These are phyloP conservation scores for Colletotrichum sp. DNA, from an alignment of 2,329 filamentous ascomycete species.

Conservation along the genomic window DNA sequence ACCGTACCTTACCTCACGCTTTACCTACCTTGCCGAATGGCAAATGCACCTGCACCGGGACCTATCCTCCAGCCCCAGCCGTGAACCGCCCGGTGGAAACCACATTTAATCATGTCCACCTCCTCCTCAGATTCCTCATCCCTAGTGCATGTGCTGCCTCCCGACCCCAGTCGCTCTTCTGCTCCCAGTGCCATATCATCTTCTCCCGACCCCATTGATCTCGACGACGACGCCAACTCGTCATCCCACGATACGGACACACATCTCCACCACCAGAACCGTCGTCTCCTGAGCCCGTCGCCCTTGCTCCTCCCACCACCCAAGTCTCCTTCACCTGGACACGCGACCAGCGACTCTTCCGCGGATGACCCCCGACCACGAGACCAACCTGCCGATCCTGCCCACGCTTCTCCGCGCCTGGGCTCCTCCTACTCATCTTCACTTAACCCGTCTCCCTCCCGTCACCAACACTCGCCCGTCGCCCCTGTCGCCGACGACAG, in stretches of 20 bases:
- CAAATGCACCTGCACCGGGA: background rate
- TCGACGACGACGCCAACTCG: constrained; percentile 8
- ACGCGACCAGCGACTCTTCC: constrained; percentile 13
- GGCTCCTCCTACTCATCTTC: background rate
- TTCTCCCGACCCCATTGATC: constrained; percentile 16
- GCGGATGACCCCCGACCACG: constrained; percentile 7
- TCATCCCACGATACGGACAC: background rate
- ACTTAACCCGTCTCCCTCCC: background rate
- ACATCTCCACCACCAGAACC: background rate
- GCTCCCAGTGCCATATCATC: constrained; percentile 14
- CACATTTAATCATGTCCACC: constrained; percentile 21
- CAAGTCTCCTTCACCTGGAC: constrained; percentile 3
- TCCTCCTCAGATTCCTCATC: constrained; percentile 16
- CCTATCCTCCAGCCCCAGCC: constrained; percentile 12
- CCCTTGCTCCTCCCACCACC: constrained; percentile 15
- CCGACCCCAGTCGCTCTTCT: constrained; percentile 5
- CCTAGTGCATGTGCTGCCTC: constrained; percentile 22
- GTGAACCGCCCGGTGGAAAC: constrained; percentile 11
- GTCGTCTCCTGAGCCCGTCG: constrained; percentile 13
- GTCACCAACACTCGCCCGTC: background rate
- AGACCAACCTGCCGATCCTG: background rate
- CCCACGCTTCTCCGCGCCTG: constrained; percentile 7
- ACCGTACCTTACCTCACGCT: background rate
- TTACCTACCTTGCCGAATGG: background rate
- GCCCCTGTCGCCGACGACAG: constrained; percentile 4